Conservation (phyloP, 768 basidiomycete genomes). For the Paxillus ammoniavirescens region DNA sequence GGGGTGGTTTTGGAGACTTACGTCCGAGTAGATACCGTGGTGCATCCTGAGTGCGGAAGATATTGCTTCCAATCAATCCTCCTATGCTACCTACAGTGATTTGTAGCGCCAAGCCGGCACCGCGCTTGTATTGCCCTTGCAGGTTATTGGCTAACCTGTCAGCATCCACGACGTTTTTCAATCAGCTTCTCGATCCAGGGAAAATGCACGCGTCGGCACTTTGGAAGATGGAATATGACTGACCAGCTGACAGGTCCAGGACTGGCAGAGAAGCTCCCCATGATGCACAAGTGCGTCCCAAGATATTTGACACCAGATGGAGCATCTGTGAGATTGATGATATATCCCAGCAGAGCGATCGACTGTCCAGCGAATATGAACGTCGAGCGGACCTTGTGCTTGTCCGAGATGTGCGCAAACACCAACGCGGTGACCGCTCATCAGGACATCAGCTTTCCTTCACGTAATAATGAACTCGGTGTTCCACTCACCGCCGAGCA, state of each 20-base stretch:
- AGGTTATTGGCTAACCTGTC: conserved; percentile 55
- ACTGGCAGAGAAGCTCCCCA: conserved; percentile 54
- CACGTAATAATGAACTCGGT: not conserved
- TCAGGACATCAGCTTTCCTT: not conserved
- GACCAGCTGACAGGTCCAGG: conserved; percentile 66
- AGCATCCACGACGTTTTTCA: not conserved
- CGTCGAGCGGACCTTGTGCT: conserved; percentile 48
- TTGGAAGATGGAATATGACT: not conserved
- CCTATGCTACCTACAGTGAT: conserved; percentile 53
- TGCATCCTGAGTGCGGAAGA: conserved; percentile 56
- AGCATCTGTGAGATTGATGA: conserved; percentile 59
- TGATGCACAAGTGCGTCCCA: conserved; percentile 67
- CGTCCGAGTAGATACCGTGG: conserved; percentile 65
- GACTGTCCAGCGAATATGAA: conserved; percentile 54
- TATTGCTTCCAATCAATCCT: conserved; percentile 62
- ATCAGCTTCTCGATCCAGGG: too few relatives aligned
- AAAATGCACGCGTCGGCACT: too few relatives aligned
- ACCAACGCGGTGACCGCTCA: conserved; percentile 50
- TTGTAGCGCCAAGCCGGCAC: conserved; percentile 62
- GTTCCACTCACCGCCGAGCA: conserved; percentile 51
- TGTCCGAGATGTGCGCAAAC: conserved; percentile 62
- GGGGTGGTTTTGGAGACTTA: conserved; percentile 32
- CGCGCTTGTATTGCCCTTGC: conserved; percentile 69
- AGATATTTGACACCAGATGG: conserved; percentile 63
- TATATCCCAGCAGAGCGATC: conserved; percentile 56